phyloP scores from a whole-genome alignment of 176 grass and related monocot genomes.

The Oryza rufipogon region DNA sequence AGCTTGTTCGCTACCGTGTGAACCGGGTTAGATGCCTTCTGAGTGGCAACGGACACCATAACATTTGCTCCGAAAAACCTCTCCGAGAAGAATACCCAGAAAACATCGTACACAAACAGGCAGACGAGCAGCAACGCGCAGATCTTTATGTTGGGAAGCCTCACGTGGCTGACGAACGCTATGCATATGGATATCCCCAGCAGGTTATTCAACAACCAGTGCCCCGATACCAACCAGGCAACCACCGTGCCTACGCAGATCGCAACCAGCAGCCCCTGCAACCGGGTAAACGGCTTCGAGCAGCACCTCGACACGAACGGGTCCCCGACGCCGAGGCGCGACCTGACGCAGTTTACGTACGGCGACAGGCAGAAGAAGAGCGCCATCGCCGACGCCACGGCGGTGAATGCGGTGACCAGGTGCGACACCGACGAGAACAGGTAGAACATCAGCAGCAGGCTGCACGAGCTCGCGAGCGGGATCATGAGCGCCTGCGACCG shows the following conservation, averaged over 20 bases:
- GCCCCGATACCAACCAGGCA: constrained; percentile 83
- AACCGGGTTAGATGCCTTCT: constrained; percentile 96
- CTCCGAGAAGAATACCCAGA: constrained; percentile 99
- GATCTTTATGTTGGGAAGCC: constrained; percentile 98
- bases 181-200: constrained; percentile 92
- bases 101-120: constrained; percentile 93
- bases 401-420: constrained; percentile 77
- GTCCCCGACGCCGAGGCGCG: constrained; percentile 56
- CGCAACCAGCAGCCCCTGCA: constrained; percentile 61
- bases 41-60: constrained; percentile 98
- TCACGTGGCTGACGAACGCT: constrained; percentile 95
- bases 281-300: constrained; percentile 77
- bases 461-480: constrained; percentile 84
- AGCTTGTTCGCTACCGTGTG: constrained; percentile 88
- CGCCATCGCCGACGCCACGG: constrained; percentile 70
- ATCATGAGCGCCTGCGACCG: constrained; percentile 86
- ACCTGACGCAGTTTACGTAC: constrained; percentile 53
- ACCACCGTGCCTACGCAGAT: constrained; percentile 63
- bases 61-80: constrained; percentile 97
- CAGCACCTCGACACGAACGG: constrained; percentile 83
- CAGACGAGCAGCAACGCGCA: constrained; percentile 80
- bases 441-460: constrained; percentile 93
- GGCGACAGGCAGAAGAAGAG: constrained; percentile 93
- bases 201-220: constrained; percentile 93
- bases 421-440: constrained; percentile 93